These are phyloP conservation scores for Rhododendron mucronatum DNA, from an alignment of 148 eudicot genomes.

Conservation along the genomic window DNA sequence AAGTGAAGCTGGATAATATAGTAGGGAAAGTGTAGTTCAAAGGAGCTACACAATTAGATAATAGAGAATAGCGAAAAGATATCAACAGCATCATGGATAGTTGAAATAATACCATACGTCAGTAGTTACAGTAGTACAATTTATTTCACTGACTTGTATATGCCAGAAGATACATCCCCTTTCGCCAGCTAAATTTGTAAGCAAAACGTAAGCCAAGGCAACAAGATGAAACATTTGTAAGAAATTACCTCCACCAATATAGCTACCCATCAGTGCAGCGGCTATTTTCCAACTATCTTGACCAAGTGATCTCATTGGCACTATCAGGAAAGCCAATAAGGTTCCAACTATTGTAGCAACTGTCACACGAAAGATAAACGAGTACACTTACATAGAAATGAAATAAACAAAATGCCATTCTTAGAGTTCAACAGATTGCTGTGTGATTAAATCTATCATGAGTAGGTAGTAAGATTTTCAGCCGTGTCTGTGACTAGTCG, in stretches of 20 bases:
- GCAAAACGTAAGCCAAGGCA: background rate
- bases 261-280: constrained; percentile 87
- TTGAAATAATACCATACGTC: background rate
- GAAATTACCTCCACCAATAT: constrained; percentile 90
- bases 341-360: constrained; percentile 77
- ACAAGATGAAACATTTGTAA: background rate
- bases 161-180: background rate
- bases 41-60: background rate
- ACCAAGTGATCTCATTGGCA: constrained; percentile 90
- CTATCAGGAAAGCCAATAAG: constrained; percentile 59
- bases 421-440: background rate
- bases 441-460: background rate
- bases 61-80: background rate
- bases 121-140: background rate
- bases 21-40: background rate
- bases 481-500: background rate
- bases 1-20: background rate
- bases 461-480: background rate
- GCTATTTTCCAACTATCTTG: constrained; percentile 92
- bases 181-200: background rate
- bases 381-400: background rate
- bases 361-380: constrained; percentile 21
- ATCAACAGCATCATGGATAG: background rate
- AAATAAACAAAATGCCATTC: background rate
- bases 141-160: background rate